Evolutionary conservation across 257 asterid species (phyloP), one percentile per base, ranked within the genome.

Genomic region (Fraxinus anomala): DNA sequence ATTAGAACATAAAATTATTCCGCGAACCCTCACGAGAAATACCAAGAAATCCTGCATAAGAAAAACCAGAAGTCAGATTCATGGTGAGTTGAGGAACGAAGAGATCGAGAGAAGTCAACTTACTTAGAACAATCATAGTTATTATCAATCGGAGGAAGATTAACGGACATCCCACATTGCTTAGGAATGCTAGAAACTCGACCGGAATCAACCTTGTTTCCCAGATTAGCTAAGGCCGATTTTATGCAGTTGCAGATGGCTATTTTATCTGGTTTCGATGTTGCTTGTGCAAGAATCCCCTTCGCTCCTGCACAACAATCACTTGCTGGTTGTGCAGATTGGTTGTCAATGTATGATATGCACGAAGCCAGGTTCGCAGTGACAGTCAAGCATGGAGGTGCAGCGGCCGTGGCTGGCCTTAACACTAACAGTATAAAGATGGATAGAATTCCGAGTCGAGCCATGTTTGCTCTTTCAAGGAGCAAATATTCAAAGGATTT

Each of bases 221-320:
- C 66, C 21, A 72, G 13, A 14, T 1, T 7, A 6, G 40, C 39
- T 26, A 72, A 12, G 65, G 76, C 40, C 7, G 54, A 54, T 72
- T 72, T 44, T 44, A 72, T 42, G 17, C 76, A 72, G 66, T 72
- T 72, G 76, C 76, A 44, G 40, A 44, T 44, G 4, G 65, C 42
- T 26, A 23, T 26, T 72, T 6, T 72, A 42, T 72, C 76, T 26
- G 54, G 65, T 42, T 74, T 24, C 7, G 47, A 49, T 17, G 19
- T 56, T 34, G 44, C 24, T 11, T 31, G 24, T 30, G 33, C 49
- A 3, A n/a, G 49, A 8, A 59, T 16, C 11, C 0, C n/a, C 51
- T 33, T 74, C 47, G 59, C 78, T n/a, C 78, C 71, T 8, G 34
- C 21, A 21, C 78, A 74, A n/a, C 78, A 74, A 34, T 9, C 39